Evolutionary conservation across 441 rosid species (phyloP), one percentile per base, ranked within the genome.

Genomic region (Jatropha podagrica): DNA sequence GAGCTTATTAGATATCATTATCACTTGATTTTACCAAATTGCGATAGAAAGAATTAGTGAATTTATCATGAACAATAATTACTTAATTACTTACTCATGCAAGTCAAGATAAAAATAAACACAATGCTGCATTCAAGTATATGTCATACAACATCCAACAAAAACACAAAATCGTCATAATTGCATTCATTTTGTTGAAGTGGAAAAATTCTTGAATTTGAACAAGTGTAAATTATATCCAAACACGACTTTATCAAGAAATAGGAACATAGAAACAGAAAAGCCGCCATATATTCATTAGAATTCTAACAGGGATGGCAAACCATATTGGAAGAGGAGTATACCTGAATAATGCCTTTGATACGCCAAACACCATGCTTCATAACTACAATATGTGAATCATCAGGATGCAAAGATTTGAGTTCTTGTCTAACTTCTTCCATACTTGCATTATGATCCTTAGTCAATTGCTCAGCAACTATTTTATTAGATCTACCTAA

Each of bases 331-430:
- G 61, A 77, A 74, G 65, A 52, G 71, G 80, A 69, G 71, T 73
- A 59, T 77, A 95, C 99, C 97, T 95, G 99, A 83, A 93, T 93
- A 73, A 95, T 88, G 83, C 99, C 99, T 85, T 93, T 95, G 89
- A 95, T 74, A 61, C 99, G 98, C 98, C 97, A 95, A 17, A 83
- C 96, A 32, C 97, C 97, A 32, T 90, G 86, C 84, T 92, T 93
- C 84, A 84, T 80, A 49, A 91, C 89, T 68, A 95, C 93, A 68
- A 95, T 88, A 49, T 90, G 90, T 0, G 95, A 78, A 84, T 93
- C 98, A 74, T 93, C 97, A 0, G 97, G 99, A 87, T 95, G 97
- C 84, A 88, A 76, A 9, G 92, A 89, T 83, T 73, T 90, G 63
- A 95, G 91, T 82, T 95, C 97, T 85, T 87, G 88, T 77, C 98